A percentile compares a stretch with the other conserved stretches of the same genome.
Conservation (phyloP, 1,284 basidiomycete genomes). For the Trichosporon asahii region DNA sequence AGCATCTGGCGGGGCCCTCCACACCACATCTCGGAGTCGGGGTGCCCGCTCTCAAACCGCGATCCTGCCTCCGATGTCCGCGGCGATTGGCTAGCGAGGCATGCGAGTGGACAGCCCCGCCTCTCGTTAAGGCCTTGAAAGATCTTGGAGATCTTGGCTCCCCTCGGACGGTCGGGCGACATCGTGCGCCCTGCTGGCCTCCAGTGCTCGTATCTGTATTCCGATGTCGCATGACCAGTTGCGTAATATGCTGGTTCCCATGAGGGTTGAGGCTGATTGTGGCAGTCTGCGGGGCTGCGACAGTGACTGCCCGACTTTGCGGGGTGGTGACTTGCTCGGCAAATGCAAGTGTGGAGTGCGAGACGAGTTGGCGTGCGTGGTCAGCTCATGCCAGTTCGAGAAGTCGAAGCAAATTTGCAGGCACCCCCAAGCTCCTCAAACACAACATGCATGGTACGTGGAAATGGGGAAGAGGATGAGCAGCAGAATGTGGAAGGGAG, state of each 20-base stretch:
- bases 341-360: neutral
- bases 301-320: neutral
- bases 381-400: neutral
- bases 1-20: neutral
- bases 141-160: neutral
- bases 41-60: neutral
- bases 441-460: neutral
- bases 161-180: neutral
- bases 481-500: neutral
- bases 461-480: neutral
- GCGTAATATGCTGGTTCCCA: neutral
- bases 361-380: neutral
- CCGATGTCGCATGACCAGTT: neutral
- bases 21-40: neutral
- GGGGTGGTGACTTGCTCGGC: neutral
- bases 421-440: neutral
- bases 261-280: neutral
- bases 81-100: neutral
- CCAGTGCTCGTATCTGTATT: neutral
- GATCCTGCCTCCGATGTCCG: neutral
- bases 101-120: neutral
- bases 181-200: neutral
- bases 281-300: neutral
- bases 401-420: neutral
- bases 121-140: neutral